A percentile compares a stretch with the other conserved stretches of the same genome.
Conservation (phyloP, 257 asterid genomes). For the Gentiana dahurica region DNA sequence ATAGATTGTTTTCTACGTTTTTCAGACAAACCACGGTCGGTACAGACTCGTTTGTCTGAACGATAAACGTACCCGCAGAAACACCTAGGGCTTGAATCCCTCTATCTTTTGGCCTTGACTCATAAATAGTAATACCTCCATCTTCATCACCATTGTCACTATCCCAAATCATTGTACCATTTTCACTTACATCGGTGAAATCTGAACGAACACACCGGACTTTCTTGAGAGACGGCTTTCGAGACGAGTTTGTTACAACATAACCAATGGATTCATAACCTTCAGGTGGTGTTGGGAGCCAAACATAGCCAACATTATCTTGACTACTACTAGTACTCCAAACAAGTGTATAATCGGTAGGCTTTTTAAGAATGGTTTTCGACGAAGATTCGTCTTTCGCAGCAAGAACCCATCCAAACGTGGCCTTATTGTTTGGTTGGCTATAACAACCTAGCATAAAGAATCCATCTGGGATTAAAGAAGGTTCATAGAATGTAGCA, state of each 20-base stretch:
- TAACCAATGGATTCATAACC: constrained; percentile 23
- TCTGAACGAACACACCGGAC: constrained; percentile 25
- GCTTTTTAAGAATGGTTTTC: constrained; percentile 22
- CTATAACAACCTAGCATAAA: constrained; percentile 57
- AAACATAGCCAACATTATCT: constrained; percentile 23
- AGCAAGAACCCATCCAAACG: constrained; percentile 59
- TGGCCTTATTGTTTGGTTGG: constrained; percentile 56
- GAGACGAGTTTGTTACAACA: constrained; percentile 18
- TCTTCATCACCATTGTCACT: constrained; percentile 17
- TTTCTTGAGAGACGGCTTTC: constrained; percentile 26
- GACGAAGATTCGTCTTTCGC: constrained; percentile 34
- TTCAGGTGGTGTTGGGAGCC: constrained; percentile 29
- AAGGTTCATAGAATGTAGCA: constrained; percentile 58
- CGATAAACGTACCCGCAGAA: constrained; percentile 43
- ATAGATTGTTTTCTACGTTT: constrained; percentile 17
- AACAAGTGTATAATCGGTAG: constrained; percentile 22
- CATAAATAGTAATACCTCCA: constrained; percentile 24
- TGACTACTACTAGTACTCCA: constrained; percentile 25
- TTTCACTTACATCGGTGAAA: constrained; percentile 19
- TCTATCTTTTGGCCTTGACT: constrained; percentile 37
- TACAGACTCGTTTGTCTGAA: constrained; percentile 19
- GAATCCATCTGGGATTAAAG: constrained; percentile 58
- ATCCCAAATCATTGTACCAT: constrained; percentile 49
- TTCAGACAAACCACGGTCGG: constrained; percentile 36
- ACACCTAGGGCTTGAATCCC: constrained; percentile 43